Evolutionary conservation across 169 alveolate genomes (phyloP), one percentile per base, ranked within the genome.

Genomic region (Amoebophrya sp.): DNA sequence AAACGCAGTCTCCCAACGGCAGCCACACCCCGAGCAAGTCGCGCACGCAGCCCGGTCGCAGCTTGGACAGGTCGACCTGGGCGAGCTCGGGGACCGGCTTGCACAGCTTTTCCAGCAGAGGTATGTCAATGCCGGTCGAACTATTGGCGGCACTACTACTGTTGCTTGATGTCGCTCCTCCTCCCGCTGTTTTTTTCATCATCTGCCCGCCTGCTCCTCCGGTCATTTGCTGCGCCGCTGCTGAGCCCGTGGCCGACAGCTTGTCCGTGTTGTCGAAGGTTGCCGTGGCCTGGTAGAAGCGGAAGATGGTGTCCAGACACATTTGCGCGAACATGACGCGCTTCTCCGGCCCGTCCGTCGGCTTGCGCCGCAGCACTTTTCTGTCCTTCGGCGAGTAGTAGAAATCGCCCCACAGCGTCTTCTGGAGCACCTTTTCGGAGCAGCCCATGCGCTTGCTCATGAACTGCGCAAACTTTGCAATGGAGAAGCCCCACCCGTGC

Each of bases 401-500:
- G 23, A 23, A 58, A 29, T 58, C 78, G 38, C 78, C 78, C 78
- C 78, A 58, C 26, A 58, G 23, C 39, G 78, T 58, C 34, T 58
- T 16, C 78, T n/a, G 78, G 34, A 58, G 34, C 78, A 88, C 90
- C 31, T 29, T 16, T 2, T 2, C 90, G 42, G 31, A 13, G 45
- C 45, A 88, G 7, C 38, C 26, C 90, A 88, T 41, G 45, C 58
- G 45, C 7, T 16, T 2, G 38, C 45, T 26, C 45, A 88, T 88
- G 58, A 88, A 41, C 5, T 16, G 29, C 38, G 90, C 90, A 29
- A 88, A 41, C 29, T 88, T 16, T n/a, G 40, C 23, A 2, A 92
- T 89, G 41, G 89, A 91, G 18, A 92, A 38, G 40, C 93, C 91
- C 94, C 94, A 92, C 39, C 94, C 94, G 50, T 92, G 94, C 42